phyloP scores from a whole-genome alignment of 495 filamentous ascomycete species.

The Aspergillus hancockii region DNA sequence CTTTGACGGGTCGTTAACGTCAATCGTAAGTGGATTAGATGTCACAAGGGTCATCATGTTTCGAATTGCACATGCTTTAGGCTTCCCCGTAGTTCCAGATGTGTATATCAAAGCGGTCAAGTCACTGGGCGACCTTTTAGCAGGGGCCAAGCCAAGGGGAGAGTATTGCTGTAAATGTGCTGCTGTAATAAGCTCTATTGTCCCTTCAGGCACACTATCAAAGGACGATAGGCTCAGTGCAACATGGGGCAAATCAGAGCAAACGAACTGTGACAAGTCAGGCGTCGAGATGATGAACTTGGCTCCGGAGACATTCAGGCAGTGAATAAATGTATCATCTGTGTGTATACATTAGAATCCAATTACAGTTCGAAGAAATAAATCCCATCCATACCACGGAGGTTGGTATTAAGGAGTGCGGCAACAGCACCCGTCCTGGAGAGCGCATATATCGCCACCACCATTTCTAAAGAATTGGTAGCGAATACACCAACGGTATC shows the following conservation, averaged over 20 bases:
- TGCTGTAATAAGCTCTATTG: constrained; percentile 48
- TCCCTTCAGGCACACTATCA: constrained; percentile 54
- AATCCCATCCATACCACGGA: constrained; percentile 56
- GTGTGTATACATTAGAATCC: not conserved
- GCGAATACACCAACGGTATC: constrained; percentile 51
- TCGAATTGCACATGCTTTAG: constrained; percentile 81
- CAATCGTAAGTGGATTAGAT: constrained; percentile 39
- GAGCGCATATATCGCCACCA: constrained; percentile 77
- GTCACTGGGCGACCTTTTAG: constrained; percentile 47
- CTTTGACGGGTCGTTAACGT: constrained; percentile 36
- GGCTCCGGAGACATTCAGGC: constrained; percentile 68
- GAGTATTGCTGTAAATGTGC: constrained; percentile 43
- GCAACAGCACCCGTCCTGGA: constrained; percentile 83
- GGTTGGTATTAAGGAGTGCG: constrained; percentile 91
- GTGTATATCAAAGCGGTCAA: constrained; percentile 79
- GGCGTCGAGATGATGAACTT: constrained; percentile 62
- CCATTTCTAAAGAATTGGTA: constrained; percentile 77
- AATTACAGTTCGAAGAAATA: not conserved
- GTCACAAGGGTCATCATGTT: constrained; percentile 54
- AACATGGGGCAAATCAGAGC: constrained; percentile 39
- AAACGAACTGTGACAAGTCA: constrained; percentile 44
- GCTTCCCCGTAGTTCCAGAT: constrained; percentile 85
- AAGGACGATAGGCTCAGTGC: constrained; percentile 45
- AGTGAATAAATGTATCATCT: constrained; percentile 74
- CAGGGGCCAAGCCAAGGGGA: constrained; percentile 29